These are phyloP conservation scores for Botrytis byssoidea DNA, from an alignment of 2,329 filamentous ascomycete species.

Conservation along the genomic window DNA sequence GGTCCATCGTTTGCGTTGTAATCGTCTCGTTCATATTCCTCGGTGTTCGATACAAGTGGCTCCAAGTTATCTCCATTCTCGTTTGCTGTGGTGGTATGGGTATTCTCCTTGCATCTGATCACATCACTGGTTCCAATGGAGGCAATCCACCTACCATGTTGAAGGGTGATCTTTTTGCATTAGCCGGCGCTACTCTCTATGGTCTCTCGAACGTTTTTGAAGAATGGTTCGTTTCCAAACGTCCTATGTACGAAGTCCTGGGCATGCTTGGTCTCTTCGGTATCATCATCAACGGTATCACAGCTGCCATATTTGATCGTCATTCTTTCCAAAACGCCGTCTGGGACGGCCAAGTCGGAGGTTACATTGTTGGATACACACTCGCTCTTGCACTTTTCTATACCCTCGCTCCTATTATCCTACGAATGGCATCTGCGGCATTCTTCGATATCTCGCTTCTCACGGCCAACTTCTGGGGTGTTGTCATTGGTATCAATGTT, in stretches of 20 bases:
- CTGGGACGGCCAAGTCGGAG: conserved; percentile 68
- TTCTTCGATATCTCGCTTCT: conserved; percentile 96
- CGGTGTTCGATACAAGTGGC: conserved; percentile 81
- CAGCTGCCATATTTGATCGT: conserved; percentile 90
- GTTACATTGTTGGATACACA: conserved; percentile 89
- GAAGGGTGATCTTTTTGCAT: conserved; percentile 89
- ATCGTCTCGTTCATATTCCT: conserved; percentile 79
- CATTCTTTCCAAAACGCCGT: conserved; percentile 61
- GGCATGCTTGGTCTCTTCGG: conserved; percentile 87
- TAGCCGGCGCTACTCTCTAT: conserved; percentile 87
- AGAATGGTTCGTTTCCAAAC: conserved; percentile 86
- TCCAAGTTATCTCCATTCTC: conserved; percentile 83
- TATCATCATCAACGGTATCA: conserved; percentile 85
- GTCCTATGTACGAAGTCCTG: conserved; percentile 89
- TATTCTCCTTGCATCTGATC: conserved; percentile 81
- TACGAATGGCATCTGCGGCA: conserved; percentile 85
- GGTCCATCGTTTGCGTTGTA: conserved; percentile 94
- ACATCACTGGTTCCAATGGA: conserved; percentile 73
- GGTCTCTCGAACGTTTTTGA: conserved; percentile 88
- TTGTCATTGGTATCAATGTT: conserved; percentile 85
- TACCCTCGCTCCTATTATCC: conserved; percentile 77
- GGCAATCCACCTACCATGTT: conserved; percentile 68
- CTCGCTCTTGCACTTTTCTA: conserved; percentile 83
- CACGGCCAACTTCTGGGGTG: conserved; percentile 96
- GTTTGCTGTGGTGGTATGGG: conserved; percentile 89